Evolutionary conservation across 2,329 filamentous ascomycete species (phyloP), one percentile per base, ranked within the genome.

Genomic region (Cadophora malorum): DNA sequence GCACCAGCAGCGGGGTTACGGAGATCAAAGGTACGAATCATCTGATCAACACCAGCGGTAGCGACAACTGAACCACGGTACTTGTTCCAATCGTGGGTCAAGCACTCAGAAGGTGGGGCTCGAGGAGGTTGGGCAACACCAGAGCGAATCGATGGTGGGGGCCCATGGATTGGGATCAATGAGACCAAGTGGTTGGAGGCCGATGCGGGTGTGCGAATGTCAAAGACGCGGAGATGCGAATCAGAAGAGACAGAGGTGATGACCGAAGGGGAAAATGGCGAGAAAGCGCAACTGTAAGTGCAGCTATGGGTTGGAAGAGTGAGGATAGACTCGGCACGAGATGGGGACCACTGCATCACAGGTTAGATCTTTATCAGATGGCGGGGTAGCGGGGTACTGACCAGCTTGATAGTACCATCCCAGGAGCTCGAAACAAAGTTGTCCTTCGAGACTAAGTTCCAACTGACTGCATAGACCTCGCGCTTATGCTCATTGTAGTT

Each of bases 71-170:
- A 91, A 72, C 94, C 89, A 49, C 91, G 88, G 81, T 99, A 99
- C 80, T 99, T 99, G 82, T 99, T 99, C 96, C 96, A 99, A 80
- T 99, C 96, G 80, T 98, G 96, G 0, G 94, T 97, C 38, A 99
- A 86, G 47, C 93, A 88, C 82, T 99, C 96, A 10, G 81, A 77
- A 33, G 80, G 81, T 61, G 76, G 79, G 77, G 33, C 71, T 73
- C 63, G 76, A 19, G 76, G 74, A 33, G 73, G 70, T 71, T 74
- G 73, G 1, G 16, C n/a, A 12, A 73, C 25, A 4, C 68, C 38
- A 4, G 68, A 28, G 9, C 79, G 77, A 7, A 80, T 60, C 23
- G 58, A 59, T 2, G 71, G 73, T 82, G 81, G 12, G 83, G 80
- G 19, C 86, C 85, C 87, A 79, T 97, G 94, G 56, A 97, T 94